Base-by-base conservation (phyloP, 2,329 filamentous ascomycete genomes). In the Ciborinia camelliae region DNA sequence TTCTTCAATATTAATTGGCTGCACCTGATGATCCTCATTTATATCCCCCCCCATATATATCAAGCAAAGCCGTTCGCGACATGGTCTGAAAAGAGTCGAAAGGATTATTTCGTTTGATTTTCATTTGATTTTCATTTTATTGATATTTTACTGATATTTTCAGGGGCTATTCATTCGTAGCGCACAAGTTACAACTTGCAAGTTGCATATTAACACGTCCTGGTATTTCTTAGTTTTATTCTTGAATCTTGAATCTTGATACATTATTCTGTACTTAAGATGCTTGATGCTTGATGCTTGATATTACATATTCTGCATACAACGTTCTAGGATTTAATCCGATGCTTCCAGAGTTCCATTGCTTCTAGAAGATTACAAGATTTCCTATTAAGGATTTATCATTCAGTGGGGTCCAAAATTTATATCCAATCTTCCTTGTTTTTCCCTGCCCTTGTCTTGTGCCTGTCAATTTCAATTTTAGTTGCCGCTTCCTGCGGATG, bases 401-500 rank as follows among this genome's bases (percentile, higher is more conserved):
- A 58, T 30, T 32, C 15, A 50, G 35, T 57, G 52, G 52, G 43
- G 43, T 41, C 43, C 32, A 28, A 15, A 57, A 8, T 47, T 51
- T 30, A 48, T 51, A 26, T 28, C 32, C 47, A 37, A 51, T 37
- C 30, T 50, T 30, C 45, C 61, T 41, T 58, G 30, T 51, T 14
- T 20, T 50, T 50, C 28, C 45, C 43, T 14, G 43, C 52, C 39
- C 54, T 30, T 55, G 52, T 26, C 39, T 47, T 47, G 53, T 55
- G 20, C 60, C 50, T 55, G 62, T 63, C 43, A 48, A 59, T 30
- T 58, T 39, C 45, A 35, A 58, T 45, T 63, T 63, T 63, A 63
- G 52, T 41, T 59, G 53, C 62, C 52, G 62, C 62, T 59, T 63
- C 62, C 52, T 63, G 52, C 52, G 62, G 52, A 63, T 63, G 52